These are phyloP conservation scores for Rusavskia elegans DNA, from an alignment of 495 filamentous ascomycete genomes.

Conservation along the genomic window DNA sequence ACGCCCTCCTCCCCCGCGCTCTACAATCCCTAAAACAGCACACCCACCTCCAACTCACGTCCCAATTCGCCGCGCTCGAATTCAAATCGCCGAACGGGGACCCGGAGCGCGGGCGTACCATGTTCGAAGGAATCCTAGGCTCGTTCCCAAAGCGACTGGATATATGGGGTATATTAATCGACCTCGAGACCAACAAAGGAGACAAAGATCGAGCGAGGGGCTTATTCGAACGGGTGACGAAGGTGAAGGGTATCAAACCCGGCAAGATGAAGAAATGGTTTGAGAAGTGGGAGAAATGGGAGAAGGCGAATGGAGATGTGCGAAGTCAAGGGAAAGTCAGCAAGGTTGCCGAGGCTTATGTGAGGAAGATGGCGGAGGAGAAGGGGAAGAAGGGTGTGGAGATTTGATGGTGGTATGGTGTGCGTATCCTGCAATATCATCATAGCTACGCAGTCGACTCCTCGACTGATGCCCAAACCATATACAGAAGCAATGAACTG, in stretches of 20 bases:
- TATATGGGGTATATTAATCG: constrained; percentile 80
- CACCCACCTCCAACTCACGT: constrained; percentile 60
- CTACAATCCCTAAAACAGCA: constrained; percentile 61
- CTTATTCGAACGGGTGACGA: constrained; percentile 60
- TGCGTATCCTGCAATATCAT: too few relatives aligned
- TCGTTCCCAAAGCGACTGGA: constrained; percentile 80
- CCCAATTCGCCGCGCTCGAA: constrained; percentile 80
- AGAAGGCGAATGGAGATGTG: constrained; percentile 37
- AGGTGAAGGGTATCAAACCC: constrained; percentile 37
- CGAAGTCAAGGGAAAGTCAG: constrained; percentile 1
- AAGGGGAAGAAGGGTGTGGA: too few relatives aligned
- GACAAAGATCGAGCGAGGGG: constrained; percentile 50
- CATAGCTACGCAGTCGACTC: too few relatives aligned
- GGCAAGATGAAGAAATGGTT: constrained; percentile 69
- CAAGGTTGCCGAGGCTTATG: background rate
- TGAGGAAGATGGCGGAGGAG: background rate
- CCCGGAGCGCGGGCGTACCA: constrained; percentile 78
- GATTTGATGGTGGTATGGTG: too few relatives aligned
- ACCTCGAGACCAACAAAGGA: constrained; percentile 61
- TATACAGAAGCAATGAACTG: too few relatives aligned
- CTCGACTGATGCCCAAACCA: too few relatives aligned
- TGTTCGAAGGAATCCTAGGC: constrained; percentile 76
- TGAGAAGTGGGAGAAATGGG: constrained; percentile 64
- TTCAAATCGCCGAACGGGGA: constrained; percentile 74
- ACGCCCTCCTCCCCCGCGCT: constrained; percentile 69